Conservation (phyloP, 2,329 filamentous ascomycete species). For the Podosphaera xanthii region DNA sequence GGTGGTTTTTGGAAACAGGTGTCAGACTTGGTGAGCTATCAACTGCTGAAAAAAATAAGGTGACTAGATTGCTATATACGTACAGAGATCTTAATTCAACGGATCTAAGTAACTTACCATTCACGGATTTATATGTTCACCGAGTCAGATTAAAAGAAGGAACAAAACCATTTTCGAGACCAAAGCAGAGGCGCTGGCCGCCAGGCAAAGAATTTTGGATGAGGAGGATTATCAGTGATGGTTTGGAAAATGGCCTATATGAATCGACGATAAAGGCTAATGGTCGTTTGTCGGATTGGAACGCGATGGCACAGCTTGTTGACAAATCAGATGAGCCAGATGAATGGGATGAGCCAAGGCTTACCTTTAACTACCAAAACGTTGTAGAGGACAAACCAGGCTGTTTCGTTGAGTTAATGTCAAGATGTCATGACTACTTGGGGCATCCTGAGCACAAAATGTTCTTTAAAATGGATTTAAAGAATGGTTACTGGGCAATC, state of each 20-base stretch:
- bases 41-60: too few species aligned
- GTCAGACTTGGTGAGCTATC: too few species aligned
- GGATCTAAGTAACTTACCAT: too few species aligned
- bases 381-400: not conserved
- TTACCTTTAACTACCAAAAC: constrained; percentile 2
- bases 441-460: not conserved
- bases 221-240: not conserved
- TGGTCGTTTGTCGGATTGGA: not conserved
- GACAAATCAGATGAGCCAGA: not conserved
- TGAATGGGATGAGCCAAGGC: not conserved
- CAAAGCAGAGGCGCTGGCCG: not conserved
- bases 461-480: not conserved
- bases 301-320: not conserved
- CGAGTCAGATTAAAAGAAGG: not conserved
- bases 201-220: not conserved
- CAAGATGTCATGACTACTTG: not conserved
- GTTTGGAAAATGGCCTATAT: not conserved
- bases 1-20: too few species aligned
- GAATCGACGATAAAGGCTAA: not conserved
- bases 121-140: not conserved
- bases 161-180: not conserved
- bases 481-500: not conserved
- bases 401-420: not conserved
- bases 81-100: too few species aligned
- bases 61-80: too few species aligned